A percentile compares a stretch with the other conserved stretches of the same genome.
Conservation (phyloP, 2,329 filamentous ascomycete genomes). For the Blastomyces gilchristii region DNA sequence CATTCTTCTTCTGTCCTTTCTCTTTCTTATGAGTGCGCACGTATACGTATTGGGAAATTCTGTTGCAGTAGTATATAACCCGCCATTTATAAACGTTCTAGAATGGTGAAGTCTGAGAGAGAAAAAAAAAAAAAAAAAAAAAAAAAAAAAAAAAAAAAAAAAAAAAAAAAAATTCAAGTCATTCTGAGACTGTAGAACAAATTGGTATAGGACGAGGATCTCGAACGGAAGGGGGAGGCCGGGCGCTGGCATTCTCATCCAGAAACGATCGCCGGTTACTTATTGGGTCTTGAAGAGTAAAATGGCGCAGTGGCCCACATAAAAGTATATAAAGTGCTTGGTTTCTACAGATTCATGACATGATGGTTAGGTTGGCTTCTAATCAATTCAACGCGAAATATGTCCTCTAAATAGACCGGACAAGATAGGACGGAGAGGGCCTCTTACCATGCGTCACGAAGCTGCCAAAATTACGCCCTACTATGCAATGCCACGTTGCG, state of each 20-base stretch:
- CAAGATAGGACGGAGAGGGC: background rate
- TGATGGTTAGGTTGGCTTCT: background rate
- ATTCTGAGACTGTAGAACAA: background rate
- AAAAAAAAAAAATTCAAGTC: background rate
- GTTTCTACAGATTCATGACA: constrained; percentile 55
- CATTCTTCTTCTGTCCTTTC: no score
- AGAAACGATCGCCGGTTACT: constrained; percentile 7
- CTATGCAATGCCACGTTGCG: constrained; percentile 98
- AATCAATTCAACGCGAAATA: constrained; percentile 10
- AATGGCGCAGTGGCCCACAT: constrained; percentile 96
- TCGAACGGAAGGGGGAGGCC: background rate
- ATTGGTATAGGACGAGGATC: background rate
- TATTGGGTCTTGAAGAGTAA: constrained; percentile 98
- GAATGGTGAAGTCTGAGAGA: background rate
- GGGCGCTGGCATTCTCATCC: background rate
- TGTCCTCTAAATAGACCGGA: background rate
- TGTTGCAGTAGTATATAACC: background rate
- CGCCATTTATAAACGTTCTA: background rate
- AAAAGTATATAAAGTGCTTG: constrained; percentile 99
- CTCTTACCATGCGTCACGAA: constrained; percentile 89
- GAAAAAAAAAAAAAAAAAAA: background rate
- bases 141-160: background rate
- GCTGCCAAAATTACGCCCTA: constrained; percentile 96
- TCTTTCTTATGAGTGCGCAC: background rate
- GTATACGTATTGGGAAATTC: background rate